Evolutionary conservation across 768 basidiomycete genomes (phyloP), one percentile per base, ranked within the genome.

Genomic region (Cubamyces lactineus): DNA sequence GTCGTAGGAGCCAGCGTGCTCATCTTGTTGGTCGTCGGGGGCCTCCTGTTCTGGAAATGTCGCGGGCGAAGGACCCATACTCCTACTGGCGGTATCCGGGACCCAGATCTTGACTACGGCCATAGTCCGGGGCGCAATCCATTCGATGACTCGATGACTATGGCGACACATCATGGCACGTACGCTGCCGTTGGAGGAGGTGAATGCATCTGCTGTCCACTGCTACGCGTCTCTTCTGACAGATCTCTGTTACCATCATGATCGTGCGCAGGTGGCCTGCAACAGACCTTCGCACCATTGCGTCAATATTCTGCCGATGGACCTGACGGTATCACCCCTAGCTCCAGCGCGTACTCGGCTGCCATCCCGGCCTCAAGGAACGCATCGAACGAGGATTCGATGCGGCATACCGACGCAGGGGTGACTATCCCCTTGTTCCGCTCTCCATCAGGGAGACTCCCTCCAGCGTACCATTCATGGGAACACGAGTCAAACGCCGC

Each of bases 401-500:
- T 62, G 24, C 48, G 61, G 6, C 61, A 62, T 40, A 49, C 9
- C 9, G 61, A 62, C 15, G 56, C 55, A 0, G 55, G 61, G 1
- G 53, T 53, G 11, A n/a, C 54, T 17, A 24, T 56, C 28, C 47
- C 48, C 11, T 40, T 62, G 12, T 13, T 17, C 17, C 42, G 49
- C 7, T 52, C 61, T 3, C 19, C 21, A 4, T 62, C 61, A 12
- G 56, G 48, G 3, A 23, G 61, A 11, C 49, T 57, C 2, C 61
- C 61, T 17, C 61, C 61, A 8, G 61, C 61, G 16, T 62, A 62
- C 28, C 61, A 50, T 17, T 56, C 56, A 2, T 51, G 61, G 55
- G 61, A 52, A 24, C 23, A 53, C 40, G 34, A 40, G 17, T 46
- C 48, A 13, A 28, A 47, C 45, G 45, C 19, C 19, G 45, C 34